phyloP scores from a whole-genome alignment of 345 rosid species.

The Pugionium dolabratum region DNA sequence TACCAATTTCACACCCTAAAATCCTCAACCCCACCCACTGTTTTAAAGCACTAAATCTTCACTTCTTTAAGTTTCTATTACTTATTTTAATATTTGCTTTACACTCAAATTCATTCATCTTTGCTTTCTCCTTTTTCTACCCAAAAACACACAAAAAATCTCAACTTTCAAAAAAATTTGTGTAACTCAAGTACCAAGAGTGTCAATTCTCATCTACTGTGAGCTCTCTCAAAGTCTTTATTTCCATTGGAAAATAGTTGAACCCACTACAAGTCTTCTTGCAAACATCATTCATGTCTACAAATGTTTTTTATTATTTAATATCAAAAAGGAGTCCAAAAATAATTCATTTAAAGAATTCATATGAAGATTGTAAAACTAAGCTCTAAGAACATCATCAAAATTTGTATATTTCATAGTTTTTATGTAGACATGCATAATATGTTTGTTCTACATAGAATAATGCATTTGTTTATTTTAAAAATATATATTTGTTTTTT shows the following conservation, averaged over 20 bases:
- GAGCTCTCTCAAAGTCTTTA: conserved; percentile 8
- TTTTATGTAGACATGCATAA: too few species aligned
- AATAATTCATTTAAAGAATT: neutral
- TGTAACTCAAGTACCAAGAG: conserved; percentile 30
- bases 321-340: neutral
- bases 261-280: conserved; percentile 23
- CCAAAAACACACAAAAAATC: conserved; percentile 22
- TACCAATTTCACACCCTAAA: conserved; percentile 39
- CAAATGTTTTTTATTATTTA: neutral
- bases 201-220: conserved; percentile 27
- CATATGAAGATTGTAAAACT: too few species aligned
- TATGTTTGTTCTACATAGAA: too few species aligned
- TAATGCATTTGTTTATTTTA: too few species aligned
- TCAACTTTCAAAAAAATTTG: conserved; percentile 33
- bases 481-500: too few species aligned
- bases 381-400: too few species aligned
- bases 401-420: too few species aligned
- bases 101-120: conserved; percentile 39
- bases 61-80: conserved; percentile 36
- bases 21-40: conserved; percentile 35
- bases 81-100: conserved; percentile 37
- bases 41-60: conserved; percentile 35
- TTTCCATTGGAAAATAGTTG: conserved; percentile 7
- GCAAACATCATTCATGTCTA: conserved; percentile 25
- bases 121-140: conserved; percentile 35